These are phyloP conservation scores for Inga laurina DNA, from an alignment of 306 rosid genomes.

Conservation along the genomic window DNA sequence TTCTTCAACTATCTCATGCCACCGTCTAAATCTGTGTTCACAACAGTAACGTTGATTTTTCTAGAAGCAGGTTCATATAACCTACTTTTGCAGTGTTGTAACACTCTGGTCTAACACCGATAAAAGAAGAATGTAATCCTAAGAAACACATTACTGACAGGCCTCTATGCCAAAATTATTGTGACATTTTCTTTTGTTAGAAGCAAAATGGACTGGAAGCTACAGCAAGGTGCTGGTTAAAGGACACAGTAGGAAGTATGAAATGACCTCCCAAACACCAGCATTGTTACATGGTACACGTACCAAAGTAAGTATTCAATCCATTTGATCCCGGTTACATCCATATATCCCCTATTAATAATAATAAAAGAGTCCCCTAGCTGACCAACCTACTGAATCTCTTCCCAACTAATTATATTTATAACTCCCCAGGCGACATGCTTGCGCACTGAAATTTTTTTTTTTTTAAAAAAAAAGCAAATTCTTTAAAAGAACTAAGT, in stretches of 20 bases:
- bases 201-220: too few relatives aligned
- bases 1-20: too few relatives aligned
- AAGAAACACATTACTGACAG: neutral
- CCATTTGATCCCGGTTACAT: neutral
- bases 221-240: neutral
- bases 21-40: too few relatives aligned
- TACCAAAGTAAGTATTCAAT: neutral
- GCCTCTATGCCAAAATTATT: neutral
- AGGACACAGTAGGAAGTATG: neutral
- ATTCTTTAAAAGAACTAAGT: neutral
- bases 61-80: neutral
- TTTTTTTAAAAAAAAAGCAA: too few relatives aligned
- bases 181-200: neutral
- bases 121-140: neutral
- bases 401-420: neutral
- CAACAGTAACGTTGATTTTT: too few relatives aligned
- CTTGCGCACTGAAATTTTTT: constrained; percentile 2
- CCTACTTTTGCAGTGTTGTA: too few relatives aligned
- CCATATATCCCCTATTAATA: neutral
- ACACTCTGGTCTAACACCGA: too few relatives aligned
- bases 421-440: neutral
- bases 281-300: neutral
- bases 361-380: neutral
- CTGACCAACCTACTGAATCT: neutral
- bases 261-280: constrained; percentile 1